Base-by-base conservation (phyloP, 2,329 filamentous ascomycete genomes). In the Colletotrichum horii region DNA sequence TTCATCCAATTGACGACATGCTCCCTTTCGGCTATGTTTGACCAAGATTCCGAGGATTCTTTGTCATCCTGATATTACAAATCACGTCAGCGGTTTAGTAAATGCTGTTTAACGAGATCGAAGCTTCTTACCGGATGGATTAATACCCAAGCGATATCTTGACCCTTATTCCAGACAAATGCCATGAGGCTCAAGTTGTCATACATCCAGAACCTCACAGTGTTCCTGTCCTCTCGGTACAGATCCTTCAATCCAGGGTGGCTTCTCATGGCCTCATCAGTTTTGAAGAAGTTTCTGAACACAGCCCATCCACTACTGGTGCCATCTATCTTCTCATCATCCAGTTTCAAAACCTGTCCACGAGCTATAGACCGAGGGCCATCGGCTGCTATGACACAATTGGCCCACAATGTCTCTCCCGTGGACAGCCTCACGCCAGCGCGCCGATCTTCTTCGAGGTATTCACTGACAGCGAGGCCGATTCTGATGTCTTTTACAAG, bases 1-100 rank as follows among this genome's bases (percentile, higher is more conserved):
- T 85, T 84, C 11, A 88, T 88, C 43, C 85, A 84, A 80, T 91
- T 90, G 73, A 91, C 86, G 1, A 87, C 87, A 3, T 88, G 89
- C 8, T 86, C 86, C 9, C 85, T 43, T 28, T 65, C 62, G 4
- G 62, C 34, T 11, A 65, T 65, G 32, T 65, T 65, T 16, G 62
- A 65, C 62, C 62, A 65, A 65, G 62, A 65, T 15, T 65, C 34
- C 15, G 62, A 65, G 9, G 55, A 58, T 58, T 58, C 55, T 58
- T 58, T 58, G 24, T 58, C 55, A 5, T 58, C 55, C 55, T 58
- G 55, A 26, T 26, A 19, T 58, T 26, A 15, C 9, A 19, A 58
- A 16, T 26, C 52, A 58, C 7, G 55, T 58, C 24, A 58, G 24
- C 24, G 28, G 55, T 58, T 14, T 58, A 26, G 4, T 58, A 15